These are phyloP conservation scores for Royoungia palumana DNA, from an alignment of 768 basidiomycete genomes.

Conservation along the genomic window DNA sequence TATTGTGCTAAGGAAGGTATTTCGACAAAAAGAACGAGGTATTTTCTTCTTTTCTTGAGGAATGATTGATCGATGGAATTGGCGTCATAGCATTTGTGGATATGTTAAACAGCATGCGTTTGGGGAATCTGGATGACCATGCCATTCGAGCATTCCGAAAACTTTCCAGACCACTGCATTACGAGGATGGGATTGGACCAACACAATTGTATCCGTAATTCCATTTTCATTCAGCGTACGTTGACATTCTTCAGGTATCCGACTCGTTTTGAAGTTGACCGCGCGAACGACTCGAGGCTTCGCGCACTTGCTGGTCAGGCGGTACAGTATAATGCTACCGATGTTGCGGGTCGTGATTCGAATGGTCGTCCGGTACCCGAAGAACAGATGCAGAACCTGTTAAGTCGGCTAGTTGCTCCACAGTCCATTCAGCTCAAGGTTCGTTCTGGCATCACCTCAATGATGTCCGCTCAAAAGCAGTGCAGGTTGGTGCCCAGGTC, in stretches of 20 bases:
- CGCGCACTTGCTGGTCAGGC: slow-evolving; percentile 37
- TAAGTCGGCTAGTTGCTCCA: slow-evolving; percentile 63
- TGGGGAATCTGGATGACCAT: slow-evolving; percentile 53
- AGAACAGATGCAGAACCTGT: slow-evolving; percentile 41
- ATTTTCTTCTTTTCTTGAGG: slow-evolving; percentile 2
- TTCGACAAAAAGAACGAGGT: slow-evolving; percentile 85
- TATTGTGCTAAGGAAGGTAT: slow-evolving; percentile 68
- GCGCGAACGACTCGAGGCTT: slow-evolving; percentile 57
- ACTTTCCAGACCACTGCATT: slow-evolving; percentile 55
- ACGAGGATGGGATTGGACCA: slow-evolving; percentile 73
- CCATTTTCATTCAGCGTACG: neutral
- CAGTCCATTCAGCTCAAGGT: slow-evolving; percentile 49
- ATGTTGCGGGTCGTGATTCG: slow-evolving; percentile 46
- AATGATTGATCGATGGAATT: neutral
- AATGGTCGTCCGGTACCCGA: slow-evolving; percentile 34
- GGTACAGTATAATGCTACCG: slow-evolving; percentile 42
- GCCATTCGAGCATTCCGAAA: slow-evolving; percentile 47
- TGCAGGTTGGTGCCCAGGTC: slow-evolving; percentile 77
- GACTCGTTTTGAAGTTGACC: slow-evolving; percentile 66
- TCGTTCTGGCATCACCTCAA: neutral
- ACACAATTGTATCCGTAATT: slow-evolving; percentile 63
- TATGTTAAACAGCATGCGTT: slow-evolving; percentile 86
- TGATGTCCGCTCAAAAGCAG: slow-evolving; percentile 2
- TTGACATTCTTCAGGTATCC: slow-evolving; percentile 51
- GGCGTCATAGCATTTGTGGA: slow-evolving; percentile 58